Base-by-base conservation (phyloP, 208 protist species). In the Balamuthia mandrillaris region DNA sequence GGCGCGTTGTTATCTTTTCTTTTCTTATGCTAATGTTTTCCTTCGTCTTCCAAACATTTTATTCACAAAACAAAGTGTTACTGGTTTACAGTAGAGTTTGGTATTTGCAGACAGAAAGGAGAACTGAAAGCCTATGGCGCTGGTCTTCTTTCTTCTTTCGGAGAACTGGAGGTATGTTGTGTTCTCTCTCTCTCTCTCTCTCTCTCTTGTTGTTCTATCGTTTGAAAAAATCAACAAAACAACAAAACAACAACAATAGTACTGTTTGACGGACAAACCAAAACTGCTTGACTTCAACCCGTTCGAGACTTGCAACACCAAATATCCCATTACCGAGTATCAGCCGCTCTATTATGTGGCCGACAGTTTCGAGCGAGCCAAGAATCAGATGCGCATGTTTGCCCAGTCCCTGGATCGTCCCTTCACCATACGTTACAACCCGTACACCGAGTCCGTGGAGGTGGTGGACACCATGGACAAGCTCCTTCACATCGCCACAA, bases 41-140 rank as follows among this genome's bases (percentile, higher is more conserved):
- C n/a, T n/a, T n/a, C n/a, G n/a, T n/a, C n/a, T 27, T 70, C 10
- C 45, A 12, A 14, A 60, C 18, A 27, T 12, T 24, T 54, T 44
- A 24, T 27, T 39, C 21, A 16, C 10, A 14, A 12, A n/a, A n/a
- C n/a, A n/a, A n/a, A n/a, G n/a, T n/a, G n/a, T n/a, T 98, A 97
- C 88, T 98, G 97, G 96, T 98, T 97, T 89, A 96, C 93, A 2
- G 91, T 98, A 14, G 97, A 98, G 92, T 98, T 98, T 91, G 97
- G 97, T 45, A 84, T 98, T n/a, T 97, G 95, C 88, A 92, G 93
- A 63, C 91, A 98, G 89, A 88, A 93, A 29, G 96, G 95, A 42
- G 52, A 88, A 37, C 56, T 93, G 24, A 95, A 93, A 41, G 97
- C 95, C 6, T 98, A 97, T 89, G 97, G 97, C 35, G 97, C 97